Evolutionary conservation across 495 filamentous ascomycete genomes (phyloP), one percentile per base, ranked within the genome.

Genomic region (Neurospora sp.): DNA sequence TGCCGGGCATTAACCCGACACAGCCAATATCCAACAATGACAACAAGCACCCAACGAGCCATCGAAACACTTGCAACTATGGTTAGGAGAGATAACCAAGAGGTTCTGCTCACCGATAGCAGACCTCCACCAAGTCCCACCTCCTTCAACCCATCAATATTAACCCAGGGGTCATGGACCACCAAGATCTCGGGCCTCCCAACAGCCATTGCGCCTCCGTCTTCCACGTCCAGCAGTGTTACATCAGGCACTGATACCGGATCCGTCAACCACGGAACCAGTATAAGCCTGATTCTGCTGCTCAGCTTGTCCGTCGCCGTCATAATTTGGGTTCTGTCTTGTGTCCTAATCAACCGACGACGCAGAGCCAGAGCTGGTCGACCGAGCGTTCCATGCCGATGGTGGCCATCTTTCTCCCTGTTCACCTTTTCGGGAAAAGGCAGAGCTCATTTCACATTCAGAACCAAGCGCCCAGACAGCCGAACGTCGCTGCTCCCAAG

Each of bases 261-360:
- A 11, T 68, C 46, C 6, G 37, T 74, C 3, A 71, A 72, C 20
- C 79, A 78, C 0, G 74, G 72, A 7, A 74, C 77, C 9, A 80
- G 73, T 31, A 77, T 76, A n/a, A 77, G 76, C 9, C 74, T 82
- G 35, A 79, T 80, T 40, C 77, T 80, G 0, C 70, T 83, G 5
- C 74, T 80, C 2, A 78, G 75, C 8, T 72, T 83, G 35, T 75
- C 81, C 0, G 77, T 78, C 12, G 73, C 73, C 0, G 75, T 82
- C 14, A 71, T 80, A 3, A 40, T 80, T 0, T 76, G 77, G 68
- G 75, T 77, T 18, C 20, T 77, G 0, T 71, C 69, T 0, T 76
- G 80, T 39, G 53, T 75, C 20, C 14, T 75, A 0, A 59, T 82
- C 11, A 76, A 76, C 14, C 75, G 80, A 11, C 77, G 71, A 75